A percentile compares a stretch with the other conserved stretches of the same genome.
Conservation (phyloP, 208 protist species). For the Leishmania tropica region DNA sequence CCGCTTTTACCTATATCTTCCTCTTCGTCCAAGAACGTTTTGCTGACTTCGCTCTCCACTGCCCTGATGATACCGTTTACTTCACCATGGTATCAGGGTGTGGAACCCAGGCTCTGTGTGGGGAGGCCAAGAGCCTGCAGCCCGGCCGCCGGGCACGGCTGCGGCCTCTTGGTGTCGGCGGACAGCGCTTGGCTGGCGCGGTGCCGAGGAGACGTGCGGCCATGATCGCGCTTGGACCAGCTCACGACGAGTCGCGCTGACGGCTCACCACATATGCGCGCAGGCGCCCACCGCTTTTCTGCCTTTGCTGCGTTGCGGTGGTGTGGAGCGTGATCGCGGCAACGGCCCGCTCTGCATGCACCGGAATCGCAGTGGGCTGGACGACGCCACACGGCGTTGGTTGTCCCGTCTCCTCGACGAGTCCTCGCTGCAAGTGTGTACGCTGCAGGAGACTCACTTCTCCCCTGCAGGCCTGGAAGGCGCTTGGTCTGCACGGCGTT, state of each 20-base stretch:
- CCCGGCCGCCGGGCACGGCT: background rate
- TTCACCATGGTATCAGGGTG: background rate
- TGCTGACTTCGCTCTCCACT: background rate
- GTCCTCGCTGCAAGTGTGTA: too few species aligned
- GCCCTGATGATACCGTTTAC: background rate
- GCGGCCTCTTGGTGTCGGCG: background rate
- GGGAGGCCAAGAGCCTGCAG: background rate
- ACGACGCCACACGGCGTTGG: background rate
- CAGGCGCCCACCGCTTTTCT: background rate
- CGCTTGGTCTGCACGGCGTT: too few species aligned
- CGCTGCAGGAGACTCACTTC: too few species aligned
- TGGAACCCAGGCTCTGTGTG: background rate
- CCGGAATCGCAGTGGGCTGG: background rate
- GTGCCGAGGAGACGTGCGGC: background rate
- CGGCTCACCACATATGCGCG: background rate
- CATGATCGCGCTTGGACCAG: background rate
- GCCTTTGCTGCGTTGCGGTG: background rate
- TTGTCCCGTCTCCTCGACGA: too few species aligned
- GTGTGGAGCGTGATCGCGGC: background rate
- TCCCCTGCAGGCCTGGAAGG: too few species aligned
- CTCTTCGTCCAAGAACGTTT: background rate
- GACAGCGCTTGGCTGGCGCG: background rate
- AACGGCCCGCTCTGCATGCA: background rate
- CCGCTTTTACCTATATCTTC: background rate
- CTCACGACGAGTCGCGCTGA: background rate